Conservation (phyloP, 768 basidiomycete genomes). For the Thelephora aurantiotincta region DNA sequence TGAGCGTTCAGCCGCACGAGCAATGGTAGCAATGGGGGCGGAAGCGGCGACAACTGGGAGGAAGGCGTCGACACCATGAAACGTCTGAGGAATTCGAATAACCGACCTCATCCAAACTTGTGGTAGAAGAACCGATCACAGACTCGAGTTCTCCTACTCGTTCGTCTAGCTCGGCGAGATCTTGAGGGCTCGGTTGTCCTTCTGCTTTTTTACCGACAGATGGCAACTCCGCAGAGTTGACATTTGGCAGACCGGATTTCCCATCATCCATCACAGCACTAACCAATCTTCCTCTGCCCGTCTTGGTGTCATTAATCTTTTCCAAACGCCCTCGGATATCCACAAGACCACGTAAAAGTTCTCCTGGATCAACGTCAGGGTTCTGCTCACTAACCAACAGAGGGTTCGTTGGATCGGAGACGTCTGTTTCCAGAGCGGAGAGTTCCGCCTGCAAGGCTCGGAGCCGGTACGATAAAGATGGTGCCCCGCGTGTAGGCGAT, state of each 20-base stretch:
- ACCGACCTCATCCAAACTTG: conserved; percentile 70
- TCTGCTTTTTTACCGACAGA: conserved; percentile 10
- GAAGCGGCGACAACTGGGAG: conserved; percentile 50
- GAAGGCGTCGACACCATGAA: neutral
- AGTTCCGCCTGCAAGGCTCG: conserved; percentile 66
- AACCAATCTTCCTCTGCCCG: conserved; percentile 52
- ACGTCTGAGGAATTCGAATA: neutral
- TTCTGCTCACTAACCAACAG: conserved; percentile 43
- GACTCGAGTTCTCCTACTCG: conserved; percentile 77
- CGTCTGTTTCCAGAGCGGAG: conserved; percentile 62
- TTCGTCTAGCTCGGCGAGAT: conserved; percentile 63
- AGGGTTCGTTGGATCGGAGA: conserved; percentile 72
- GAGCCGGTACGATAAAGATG: conserved; percentile 23
- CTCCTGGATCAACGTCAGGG: conserved; percentile 54
- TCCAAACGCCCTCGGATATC: conserved; percentile 60
- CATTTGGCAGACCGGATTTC: neutral
- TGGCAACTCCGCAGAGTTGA: neutral
- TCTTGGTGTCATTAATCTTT: conserved; percentile 47
- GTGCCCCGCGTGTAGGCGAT: conserved; percentile 29
- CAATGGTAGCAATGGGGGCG: conserved; percentile 70
- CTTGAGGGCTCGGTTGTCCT: conserved; percentile 16
- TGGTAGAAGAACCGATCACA: conserved; percentile 67
- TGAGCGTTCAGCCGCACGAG: conserved; percentile 76
- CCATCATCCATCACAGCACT: conserved; percentile 33
- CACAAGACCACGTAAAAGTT: conserved; percentile 63